Conservation (phyloP, 2,329 filamentous ascomycete species). For the Fusarium chaquense region DNA sequence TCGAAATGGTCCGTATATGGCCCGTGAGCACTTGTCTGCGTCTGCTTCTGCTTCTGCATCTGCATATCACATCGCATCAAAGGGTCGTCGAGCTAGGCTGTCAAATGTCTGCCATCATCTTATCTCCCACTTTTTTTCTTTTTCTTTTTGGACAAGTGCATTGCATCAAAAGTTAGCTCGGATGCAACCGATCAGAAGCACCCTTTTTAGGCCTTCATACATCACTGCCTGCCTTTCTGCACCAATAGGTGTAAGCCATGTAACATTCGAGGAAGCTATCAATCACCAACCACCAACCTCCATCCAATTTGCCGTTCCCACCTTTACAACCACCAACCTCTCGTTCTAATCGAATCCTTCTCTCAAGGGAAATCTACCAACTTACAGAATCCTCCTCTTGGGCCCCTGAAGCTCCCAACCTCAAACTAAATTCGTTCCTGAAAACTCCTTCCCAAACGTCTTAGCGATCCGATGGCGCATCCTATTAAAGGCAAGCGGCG, state of each 20-base stretch:
- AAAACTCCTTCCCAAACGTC: constrained; percentile 15
- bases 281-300: constrained; percentile 26
- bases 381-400: neutral
- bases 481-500: constrained; percentile 38
- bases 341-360: constrained; percentile 6
- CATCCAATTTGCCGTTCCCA: constrained; percentile 13
- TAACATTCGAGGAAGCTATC: neutral
- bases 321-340: constrained; percentile 29
- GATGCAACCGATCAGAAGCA: constrained; percentile 44
- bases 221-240: neutral
- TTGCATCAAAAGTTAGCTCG: constrained; percentile 31
- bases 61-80: constrained; percentile 2
- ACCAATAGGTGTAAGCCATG: constrained; percentile 11
- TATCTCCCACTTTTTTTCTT: constrained; percentile 32
- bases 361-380: neutral
- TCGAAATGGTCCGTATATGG: constrained; percentile 1
- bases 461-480: constrained; percentile 44
- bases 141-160: constrained; percentile 1
- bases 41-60: neutral
- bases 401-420: constrained; percentile 33
- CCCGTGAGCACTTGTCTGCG: constrained; percentile 6
- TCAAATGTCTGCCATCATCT: constrained; percentile 9
- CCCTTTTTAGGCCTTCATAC: constrained; percentile 16
- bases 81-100: constrained; percentile 14
- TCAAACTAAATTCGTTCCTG: constrained; percentile 40